Percentiles rank a stretch among this genome's conserved stretches.
phyloP scores from a whole-genome alignment of 768 basidiomycete genomes.

The Lactarius sp. region DNA sequence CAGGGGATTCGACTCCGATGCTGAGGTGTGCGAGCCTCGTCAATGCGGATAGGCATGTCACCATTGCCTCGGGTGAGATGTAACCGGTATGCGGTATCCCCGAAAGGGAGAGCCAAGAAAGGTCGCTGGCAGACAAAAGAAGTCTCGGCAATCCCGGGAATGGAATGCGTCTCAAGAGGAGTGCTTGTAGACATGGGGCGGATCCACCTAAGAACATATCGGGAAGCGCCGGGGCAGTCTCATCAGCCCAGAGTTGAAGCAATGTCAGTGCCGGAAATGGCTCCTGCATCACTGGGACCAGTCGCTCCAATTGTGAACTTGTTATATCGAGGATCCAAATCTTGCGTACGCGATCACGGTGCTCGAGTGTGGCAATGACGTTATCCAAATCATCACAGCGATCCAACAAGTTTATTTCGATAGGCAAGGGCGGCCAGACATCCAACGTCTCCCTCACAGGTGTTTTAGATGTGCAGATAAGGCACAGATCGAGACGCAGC shows the following conservation, averaged over 20 bases:
- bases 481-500: too few relatives aligned
- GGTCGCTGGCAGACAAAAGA: neutral
- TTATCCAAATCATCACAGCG: too few relatives aligned
- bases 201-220: neutral
- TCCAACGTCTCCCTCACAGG: too few relatives aligned
- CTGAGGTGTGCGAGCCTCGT: neutral
- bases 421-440: too few relatives aligned
- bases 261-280: neutral
- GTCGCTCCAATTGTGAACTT: too few relatives aligned
- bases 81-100: neutral
- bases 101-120: neutral
- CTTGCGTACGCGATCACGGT: too few relatives aligned
- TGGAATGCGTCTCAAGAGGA: neutral
- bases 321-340: too few relatives aligned
- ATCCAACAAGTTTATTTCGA: too few relatives aligned
- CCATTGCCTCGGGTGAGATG: neutral
- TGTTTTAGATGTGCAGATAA: too few relatives aligned
- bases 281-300: neutral
- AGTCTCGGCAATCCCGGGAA: neutral
- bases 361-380: too few relatives aligned
- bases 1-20: neutral
- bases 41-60: neutral
- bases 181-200: neutral
- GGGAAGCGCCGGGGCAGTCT: neutral
- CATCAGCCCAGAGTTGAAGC: neutral